These are phyloP conservation scores for Candida berthetii DNA, from an alignment of 805 yeast genomes.

Conservation along the genomic window DNA sequence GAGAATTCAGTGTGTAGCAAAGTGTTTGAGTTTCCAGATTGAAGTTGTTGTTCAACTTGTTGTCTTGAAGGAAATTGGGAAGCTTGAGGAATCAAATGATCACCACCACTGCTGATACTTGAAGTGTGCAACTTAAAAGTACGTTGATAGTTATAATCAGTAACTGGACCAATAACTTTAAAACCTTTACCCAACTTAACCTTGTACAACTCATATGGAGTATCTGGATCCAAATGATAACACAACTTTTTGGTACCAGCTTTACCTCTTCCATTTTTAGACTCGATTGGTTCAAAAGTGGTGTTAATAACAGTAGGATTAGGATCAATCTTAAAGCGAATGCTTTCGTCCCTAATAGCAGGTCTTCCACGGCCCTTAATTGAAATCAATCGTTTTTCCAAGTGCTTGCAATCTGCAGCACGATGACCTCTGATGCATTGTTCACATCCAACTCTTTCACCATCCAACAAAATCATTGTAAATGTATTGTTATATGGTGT, in stretches of 20 bases:
- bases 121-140: conserved; percentile 1
- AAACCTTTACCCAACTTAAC: conserved; percentile 11
- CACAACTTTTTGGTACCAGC: conserved; percentile 7
- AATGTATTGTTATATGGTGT: no score
- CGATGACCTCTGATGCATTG: conserved; percentile 92
- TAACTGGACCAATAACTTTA: conserved; percentile 5
- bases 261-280: conserved; percentile 8
- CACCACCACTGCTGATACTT: not conserved
- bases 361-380: conserved; percentile 93
- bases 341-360: conserved; percentile 25
- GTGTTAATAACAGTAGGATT: conserved; percentile 3
- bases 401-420: conserved; percentile 80
- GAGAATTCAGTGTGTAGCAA: no score
- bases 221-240: conserved; percentile 10
- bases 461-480: conserved; percentile 70
- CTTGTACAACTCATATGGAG: conserved; percentile 2
- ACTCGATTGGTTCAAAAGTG: conserved; percentile 10
- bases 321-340: conserved; percentile 12
- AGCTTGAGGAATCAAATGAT: no score
- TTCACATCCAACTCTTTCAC: conserved; percentile 76
- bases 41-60: not conserved
- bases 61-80: no score
- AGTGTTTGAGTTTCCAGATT: no score
- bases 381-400: conserved; percentile 71
- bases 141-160: not conserved